Conservation (phyloP, 768 basidiomycete genomes). For the Neoboletus brunneissimus region DNA sequence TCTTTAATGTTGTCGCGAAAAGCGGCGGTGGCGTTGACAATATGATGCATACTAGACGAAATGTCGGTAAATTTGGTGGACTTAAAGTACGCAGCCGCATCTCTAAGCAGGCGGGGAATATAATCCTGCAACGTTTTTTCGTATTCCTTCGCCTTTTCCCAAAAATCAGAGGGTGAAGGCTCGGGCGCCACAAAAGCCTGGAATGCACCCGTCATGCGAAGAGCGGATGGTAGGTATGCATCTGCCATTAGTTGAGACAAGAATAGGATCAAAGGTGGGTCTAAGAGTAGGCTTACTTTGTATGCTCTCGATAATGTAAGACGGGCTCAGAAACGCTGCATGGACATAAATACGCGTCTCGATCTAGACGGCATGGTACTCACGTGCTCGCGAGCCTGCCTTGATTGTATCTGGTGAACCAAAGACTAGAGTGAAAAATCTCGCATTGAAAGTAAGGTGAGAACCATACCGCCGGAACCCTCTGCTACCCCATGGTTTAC, state of each 20-base stretch:
- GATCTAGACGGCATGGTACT: background rate
- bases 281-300: background rate
- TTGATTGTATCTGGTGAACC: background rate
- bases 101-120: constrained; percentile 5
- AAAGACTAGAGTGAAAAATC: background rate
- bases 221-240: background rate
- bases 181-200: background rate
- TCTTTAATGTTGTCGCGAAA: constrained; percentile 12
- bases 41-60: background rate
- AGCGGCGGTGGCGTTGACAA: constrained; percentile 9
- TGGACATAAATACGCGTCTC: background rate
- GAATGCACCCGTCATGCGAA: background rate
- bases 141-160: constrained; percentile 6
- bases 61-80: constrained; percentile 11
- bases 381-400: background rate
- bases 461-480: background rate
- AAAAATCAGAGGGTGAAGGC: constrained; percentile 5
- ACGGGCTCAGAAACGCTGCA: background rate
- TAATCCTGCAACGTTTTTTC: constrained; percentile 1
- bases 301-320: background rate
- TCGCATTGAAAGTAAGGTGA: background rate
- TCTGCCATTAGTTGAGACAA: background rate
- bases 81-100: background rate
- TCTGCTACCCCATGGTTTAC: background rate
- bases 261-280: background rate